Evolutionary conservation across 2,329 filamentous ascomycete genomes (phyloP), one percentile per base, ranked within the genome.

Genomic region (Aureobasidium uvarum): DNA sequence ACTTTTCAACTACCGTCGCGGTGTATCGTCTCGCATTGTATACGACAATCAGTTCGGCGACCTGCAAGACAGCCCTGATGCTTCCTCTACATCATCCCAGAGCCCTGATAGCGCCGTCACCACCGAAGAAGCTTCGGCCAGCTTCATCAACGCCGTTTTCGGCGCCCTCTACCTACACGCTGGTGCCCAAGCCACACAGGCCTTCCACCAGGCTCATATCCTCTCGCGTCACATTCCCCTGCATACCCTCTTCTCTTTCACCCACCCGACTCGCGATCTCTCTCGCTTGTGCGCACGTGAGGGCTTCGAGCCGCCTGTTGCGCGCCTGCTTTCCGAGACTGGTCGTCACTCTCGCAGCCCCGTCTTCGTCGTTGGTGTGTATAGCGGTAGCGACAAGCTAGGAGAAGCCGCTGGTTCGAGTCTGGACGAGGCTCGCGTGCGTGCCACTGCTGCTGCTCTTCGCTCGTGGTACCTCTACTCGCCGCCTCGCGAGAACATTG

Each of bases 381-480:
- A 90, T 81, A 96, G 90, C 70, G 95, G 94, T 60, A 82, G 84
- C 67, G 93, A 99, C 76, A 94, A 95, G 83, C 83, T 99, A 48
- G 95, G 94, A 65, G 94, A 99, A 80, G 95, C 88, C n/a, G 84
- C 88, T 23, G 95, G 90, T 28, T 81, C 89, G 56, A 93, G 85
- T 77, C 81, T 98, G 65, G 83, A 92, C 70, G 85, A 92, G 72
- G 94, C 90, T 38, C 86, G 91, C 69, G 83, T 85, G 69, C 85
- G 91, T 76, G 95, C 95, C 23, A 87, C 91, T 43, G 93, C 96
- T 73, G 88, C 89, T 68, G 88, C 92, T 20, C 82, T 99, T 74
- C 96, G 96, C 83, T 84, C 89, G 6, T 99, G 95, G 95, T 99
- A 99, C 78, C 82, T 99, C 62, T 99, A 99, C 81, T 93, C 88